Evolutionary conservation across 75 land plant species (phyloP).

Genomic region (Picea glauca): DNA sequence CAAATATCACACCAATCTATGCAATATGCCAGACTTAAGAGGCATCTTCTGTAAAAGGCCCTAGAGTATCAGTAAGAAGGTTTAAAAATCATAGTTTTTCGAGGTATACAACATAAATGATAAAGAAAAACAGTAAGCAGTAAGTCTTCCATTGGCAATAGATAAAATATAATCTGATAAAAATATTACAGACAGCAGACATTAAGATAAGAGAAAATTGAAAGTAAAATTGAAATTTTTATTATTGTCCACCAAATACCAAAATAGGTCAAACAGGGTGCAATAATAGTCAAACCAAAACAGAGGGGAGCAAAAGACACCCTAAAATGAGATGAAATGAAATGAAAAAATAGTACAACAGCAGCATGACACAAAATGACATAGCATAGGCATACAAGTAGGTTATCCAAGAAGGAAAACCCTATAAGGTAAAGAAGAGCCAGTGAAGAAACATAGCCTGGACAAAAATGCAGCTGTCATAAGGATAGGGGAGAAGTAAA

Average conservation of each 20-base stretch:
- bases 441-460: too few relatives aligned
- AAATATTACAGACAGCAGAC: neutral
- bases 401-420: too few relatives aligned
- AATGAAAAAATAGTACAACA: neutral
- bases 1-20: neutral
- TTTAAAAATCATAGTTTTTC: neutral
- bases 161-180: neutral
- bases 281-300: slow-evolving; percentile 4
- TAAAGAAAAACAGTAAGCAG: neutral
- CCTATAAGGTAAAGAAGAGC: too few relatives aligned
- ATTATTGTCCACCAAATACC: too few relatives aligned
- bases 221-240: neutral
- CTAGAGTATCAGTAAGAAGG: too few relatives aligned
- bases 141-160: neutral
- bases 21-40: neutral
- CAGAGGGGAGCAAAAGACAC: slow-evolving; percentile 1
- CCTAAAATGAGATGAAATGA: slow-evolving; percentile 1
- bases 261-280: too few relatives aligned
- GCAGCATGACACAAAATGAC: neutral
- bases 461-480: too few relatives aligned
- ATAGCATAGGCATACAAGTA: too few relatives aligned
- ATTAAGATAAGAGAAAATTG: neutral
- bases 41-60: neutral
- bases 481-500: neutral
- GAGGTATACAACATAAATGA: neutral